Base-by-base conservation (phyloP, 768 basidiomycete species). In the Hortiboletus flavorubellus region DNA sequence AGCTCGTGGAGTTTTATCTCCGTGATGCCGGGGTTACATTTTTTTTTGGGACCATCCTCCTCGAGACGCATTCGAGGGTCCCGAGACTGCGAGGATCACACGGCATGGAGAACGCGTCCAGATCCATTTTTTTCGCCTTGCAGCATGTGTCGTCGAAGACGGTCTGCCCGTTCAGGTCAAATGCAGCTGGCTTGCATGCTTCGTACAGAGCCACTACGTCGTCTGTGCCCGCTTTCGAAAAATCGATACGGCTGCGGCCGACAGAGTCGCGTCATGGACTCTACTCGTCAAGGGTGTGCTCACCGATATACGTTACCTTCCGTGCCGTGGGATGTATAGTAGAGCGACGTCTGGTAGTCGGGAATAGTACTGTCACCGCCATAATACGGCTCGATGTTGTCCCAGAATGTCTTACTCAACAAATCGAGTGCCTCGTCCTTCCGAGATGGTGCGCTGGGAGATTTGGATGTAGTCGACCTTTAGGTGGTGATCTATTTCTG, bases 51-150 rank as follows among this genome's bases (percentile, higher is more conserved):
- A 26, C 26, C 26, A 26, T 26, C 26, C 26, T 4, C 26, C 26
- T 26, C 26, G 26, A 26, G 26, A 26, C 26, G 26, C 39, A 42
- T 50, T 59, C 43, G 16, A 50, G 31, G 48, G 53, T 47, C 1
- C 59, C 31, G 12, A 54, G 47, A 8, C n/a, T 45, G 39, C 30
- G 49, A 0, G 56, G 48, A 18, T 58, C 39, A 6, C 46, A 46
- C 29, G 35, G 35, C 0, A 48, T 65, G 0, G 73, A 37, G 55
- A 82, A 81, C 26, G 26, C 26, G 1, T 54, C 44, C 0, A 55
- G 16, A 42, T 78, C 76, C 59, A 81, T 59, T 64, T 80, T 80
- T 1, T 75, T 73, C 0, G 78, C 78, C 55, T 76, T 78, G 29
- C 77, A 69, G 78, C 1, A 50, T 8, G 18, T 50, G 10, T 51